These are phyloP conservation scores for Candida peoriensis DNA, from an alignment of 805 yeast species.

Conservation along the genomic window DNA sequence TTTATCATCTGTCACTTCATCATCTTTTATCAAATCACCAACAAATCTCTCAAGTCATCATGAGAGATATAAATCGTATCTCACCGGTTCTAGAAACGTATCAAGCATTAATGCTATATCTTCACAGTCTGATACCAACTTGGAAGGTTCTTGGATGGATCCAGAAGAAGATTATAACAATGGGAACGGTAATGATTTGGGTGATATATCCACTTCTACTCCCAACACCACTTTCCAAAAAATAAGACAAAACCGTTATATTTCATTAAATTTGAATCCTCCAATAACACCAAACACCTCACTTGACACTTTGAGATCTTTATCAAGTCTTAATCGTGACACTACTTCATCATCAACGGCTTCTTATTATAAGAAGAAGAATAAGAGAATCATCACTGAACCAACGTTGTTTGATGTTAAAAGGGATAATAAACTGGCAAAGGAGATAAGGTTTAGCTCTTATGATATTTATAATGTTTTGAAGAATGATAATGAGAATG, in stretches of 20 bases:
- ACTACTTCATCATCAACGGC: no score
- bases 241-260: conserved; percentile 11
- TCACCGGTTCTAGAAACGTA: no score
- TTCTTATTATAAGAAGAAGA: not conserved
- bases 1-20: not conserved
- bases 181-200: no score
- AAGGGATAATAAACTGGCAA: conserved; percentile 2
- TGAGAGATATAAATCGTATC: no score
- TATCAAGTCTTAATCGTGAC: no score
- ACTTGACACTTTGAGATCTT: no score
- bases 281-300: conserved; percentile 5
- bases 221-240: conserved; percentile 11
- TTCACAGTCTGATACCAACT: not conserved
- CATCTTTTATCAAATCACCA: not conserved
- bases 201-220: conserved; percentile 13
- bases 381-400: conserved; percentile 10
- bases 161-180: conserved; percentile 33
- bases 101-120: not conserved
- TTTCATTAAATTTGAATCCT: conserved; percentile 21
- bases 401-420: conserved; percentile 7
- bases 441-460: conserved; percentile 16
- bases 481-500: conserved; percentile 8
- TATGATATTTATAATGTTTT: conserved; percentile 21
- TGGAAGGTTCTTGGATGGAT: conserved; percentile 50
- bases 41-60: not conserved